phyloP scores from a whole-genome alignment of 1,284 basidiomycete species.

The Heterobasidion parviporum region DNA sequence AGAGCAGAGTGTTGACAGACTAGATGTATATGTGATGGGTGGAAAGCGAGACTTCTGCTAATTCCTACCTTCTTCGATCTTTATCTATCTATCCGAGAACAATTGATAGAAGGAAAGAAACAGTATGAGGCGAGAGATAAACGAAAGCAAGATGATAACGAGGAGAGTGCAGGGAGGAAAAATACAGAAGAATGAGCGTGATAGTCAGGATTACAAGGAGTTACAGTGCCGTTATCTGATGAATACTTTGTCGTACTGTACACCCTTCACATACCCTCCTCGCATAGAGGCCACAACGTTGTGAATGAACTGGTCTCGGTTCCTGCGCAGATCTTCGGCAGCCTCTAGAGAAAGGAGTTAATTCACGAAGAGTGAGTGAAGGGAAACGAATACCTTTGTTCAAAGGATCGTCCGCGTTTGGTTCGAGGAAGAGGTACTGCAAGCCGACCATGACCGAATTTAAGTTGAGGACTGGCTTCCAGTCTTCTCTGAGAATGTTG shows the following conservation, averaged over 20 bases:
- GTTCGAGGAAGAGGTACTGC: constrained; percentile 97
- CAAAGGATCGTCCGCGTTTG: constrained; percentile 96
- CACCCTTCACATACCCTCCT: constrained; percentile 68
- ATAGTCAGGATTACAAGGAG: neutral
- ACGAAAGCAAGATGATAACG: neutral
- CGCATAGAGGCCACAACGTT: constrained; percentile 84
- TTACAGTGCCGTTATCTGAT: constrained; percentile 25
- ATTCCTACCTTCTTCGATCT: neutral
- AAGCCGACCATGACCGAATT: constrained; percentile 97
- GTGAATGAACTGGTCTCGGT: constrained; percentile 70
- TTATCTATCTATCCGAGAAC: neutral
- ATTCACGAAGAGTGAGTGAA: constrained; percentile 1
- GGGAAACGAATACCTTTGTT: constrained; percentile 69
- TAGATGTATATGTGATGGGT: neutral
- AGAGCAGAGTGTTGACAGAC: neutral
- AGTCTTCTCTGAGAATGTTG: constrained; percentile 98
- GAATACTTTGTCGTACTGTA: constrained; percentile 71
- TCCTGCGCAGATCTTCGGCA: constrained; percentile 85
- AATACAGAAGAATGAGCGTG: neutral
- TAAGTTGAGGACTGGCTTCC: constrained; percentile 98
- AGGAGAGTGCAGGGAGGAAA: neutral
- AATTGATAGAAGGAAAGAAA: neutral
- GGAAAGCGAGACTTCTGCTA: neutral
- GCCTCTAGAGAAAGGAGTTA: constrained; percentile 56
- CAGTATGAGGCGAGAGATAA: neutral